Percentiles rank a stretch among this genome's conserved stretches.
These are phyloP conservation scores for Leccinum ponderosum DNA, from an alignment of 1,284 basidiomycete genomes.

Conservation along the genomic window DNA sequence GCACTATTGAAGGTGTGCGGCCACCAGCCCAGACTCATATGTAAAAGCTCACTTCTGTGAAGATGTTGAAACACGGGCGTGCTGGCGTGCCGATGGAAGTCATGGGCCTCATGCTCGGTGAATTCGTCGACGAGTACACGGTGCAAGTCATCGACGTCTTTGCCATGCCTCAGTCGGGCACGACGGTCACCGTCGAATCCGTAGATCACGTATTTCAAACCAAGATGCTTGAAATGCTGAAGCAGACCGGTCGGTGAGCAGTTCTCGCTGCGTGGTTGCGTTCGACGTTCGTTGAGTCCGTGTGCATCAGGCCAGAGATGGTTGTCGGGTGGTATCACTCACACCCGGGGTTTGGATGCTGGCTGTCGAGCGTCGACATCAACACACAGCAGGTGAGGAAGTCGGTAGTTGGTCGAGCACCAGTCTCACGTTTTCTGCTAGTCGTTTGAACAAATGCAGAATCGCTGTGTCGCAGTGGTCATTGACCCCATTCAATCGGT, in stretches of 20 bases:
- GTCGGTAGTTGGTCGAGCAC: conserved; percentile 6
- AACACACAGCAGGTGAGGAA: conserved; percentile 91
- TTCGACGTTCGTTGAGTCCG: conserved; percentile 4
- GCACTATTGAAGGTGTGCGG: conserved; percentile 82
- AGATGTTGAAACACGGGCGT: conserved; percentile 99
- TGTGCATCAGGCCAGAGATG: conserved; percentile 80
- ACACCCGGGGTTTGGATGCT: conserved; percentile 99
- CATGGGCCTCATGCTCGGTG: conserved; percentile 99
- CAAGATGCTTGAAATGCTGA: conserved; percentile 99
- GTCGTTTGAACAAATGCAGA: conserved; percentile 97
- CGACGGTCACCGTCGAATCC: conserved; percentile 97
- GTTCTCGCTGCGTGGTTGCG: background rate
- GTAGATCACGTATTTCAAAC: conserved; percentile 99
- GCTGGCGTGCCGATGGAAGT: conserved; percentile 99
- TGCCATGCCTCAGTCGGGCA: conserved; percentile 99
- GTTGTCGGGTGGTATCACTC: conserved; percentile 99
- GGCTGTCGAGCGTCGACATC: conserved; percentile 98
- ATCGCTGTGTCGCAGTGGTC: conserved; percentile 96
- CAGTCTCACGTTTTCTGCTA: conserved; percentile 36
- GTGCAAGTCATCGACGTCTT: conserved; percentile 98
- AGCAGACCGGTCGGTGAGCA: conserved; percentile 91
- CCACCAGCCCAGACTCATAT: background rate
- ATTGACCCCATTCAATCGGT: conserved; percentile 99
- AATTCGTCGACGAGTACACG: conserved; percentile 99
- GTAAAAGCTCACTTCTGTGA: conserved; percentile 9